These are phyloP conservation scores for Sutorius eximius DNA, from an alignment of 1,284 basidiomycete genomes.

Conservation along the genomic window DNA sequence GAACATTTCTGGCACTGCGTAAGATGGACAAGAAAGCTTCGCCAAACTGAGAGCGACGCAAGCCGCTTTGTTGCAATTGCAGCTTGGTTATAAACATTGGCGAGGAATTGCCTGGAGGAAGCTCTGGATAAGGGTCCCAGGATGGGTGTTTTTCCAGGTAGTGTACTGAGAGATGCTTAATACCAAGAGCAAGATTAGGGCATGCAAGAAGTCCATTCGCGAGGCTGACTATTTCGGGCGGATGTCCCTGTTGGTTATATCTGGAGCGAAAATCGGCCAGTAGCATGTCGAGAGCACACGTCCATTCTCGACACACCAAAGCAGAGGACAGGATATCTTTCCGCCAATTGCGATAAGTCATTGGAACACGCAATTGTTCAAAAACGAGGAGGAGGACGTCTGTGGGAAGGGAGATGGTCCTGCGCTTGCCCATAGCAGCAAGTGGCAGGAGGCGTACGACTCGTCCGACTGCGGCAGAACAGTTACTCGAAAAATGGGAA, in stretches of 20 bases:
- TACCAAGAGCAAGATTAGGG: conserved; percentile 6
- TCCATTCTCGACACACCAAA: conserved; percentile 12
- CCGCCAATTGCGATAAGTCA: background rate
- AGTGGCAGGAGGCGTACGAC: conserved; percentile 4
- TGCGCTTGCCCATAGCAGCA: background rate
- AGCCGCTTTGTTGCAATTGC: background rate
- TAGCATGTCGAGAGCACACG: conserved; percentile 9
- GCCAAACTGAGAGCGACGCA: background rate
- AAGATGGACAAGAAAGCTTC: conserved; percentile 7
- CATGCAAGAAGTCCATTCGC: background rate
- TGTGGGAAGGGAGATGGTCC: conserved; percentile 1
- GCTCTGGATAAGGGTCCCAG: conserved; percentile 1
- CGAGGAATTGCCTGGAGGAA: background rate
- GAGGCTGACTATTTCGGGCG: conserved; percentile 5
- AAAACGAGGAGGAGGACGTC: conserved; percentile 10
- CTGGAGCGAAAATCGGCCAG: conserved; percentile 10
- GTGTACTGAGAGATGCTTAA: conserved; percentile 8
- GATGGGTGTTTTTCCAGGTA: conserved; percentile 7
- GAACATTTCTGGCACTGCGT: background rate
- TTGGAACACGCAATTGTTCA: background rate
- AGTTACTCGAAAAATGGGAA: background rate
- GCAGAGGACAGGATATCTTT: conserved; percentile 9
- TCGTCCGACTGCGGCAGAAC: conserved; percentile 1
- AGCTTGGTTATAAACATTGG: background rate
- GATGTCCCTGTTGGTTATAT: background rate